A percentile compares a stretch with the other conserved stretches of the same genome.
Evolutionary conservation across 257 asterid genomes (phyloP).

Genomic region (Datura wrightii): DNA sequence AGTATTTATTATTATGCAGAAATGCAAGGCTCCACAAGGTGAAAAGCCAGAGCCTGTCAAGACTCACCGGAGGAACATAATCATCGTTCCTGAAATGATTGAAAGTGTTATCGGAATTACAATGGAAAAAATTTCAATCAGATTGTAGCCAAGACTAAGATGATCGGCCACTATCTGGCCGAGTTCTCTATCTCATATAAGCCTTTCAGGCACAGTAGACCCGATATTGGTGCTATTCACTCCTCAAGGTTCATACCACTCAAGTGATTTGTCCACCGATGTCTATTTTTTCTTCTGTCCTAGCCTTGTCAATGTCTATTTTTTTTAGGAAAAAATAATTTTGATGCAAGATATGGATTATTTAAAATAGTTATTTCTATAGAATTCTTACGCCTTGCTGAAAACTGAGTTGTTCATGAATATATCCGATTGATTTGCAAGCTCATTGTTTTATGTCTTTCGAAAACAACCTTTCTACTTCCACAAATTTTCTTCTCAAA

Average conservation of each 20-base stretch:
- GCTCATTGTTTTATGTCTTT: too few species aligned
- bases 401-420: neutral
- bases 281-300: constrained; percentile 6
- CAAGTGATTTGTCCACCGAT: constrained; percentile 47
- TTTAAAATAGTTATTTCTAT: neutral
- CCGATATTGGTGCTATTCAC: constrained; percentile 95
- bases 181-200: constrained; percentile 88
- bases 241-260: constrained; percentile 93
- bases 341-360: neutral
- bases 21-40: constrained; percentile 79
- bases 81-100: constrained; percentile 90
- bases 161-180: constrained; percentile 85
- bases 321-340: neutral
- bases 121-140: constrained; percentile 83
- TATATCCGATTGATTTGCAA: neutral
- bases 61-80: constrained; percentile 83
- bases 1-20: constrained; percentile 47
- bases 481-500: too few species aligned
- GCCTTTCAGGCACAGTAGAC: constrained; percentile 91
- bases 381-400: neutral
- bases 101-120: constrained; percentile 85
- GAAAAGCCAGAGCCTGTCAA: constrained; percentile 82
- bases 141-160: constrained; percentile 82
- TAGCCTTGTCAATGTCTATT: too few species aligned
- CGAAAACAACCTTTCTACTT: too few species aligned